Percentiles rank a stretch among this genome's conserved stretches.
Conservation (phyloP, 371 early-diverging fungal genomes). For the Catenaria anguillulae region DNA sequence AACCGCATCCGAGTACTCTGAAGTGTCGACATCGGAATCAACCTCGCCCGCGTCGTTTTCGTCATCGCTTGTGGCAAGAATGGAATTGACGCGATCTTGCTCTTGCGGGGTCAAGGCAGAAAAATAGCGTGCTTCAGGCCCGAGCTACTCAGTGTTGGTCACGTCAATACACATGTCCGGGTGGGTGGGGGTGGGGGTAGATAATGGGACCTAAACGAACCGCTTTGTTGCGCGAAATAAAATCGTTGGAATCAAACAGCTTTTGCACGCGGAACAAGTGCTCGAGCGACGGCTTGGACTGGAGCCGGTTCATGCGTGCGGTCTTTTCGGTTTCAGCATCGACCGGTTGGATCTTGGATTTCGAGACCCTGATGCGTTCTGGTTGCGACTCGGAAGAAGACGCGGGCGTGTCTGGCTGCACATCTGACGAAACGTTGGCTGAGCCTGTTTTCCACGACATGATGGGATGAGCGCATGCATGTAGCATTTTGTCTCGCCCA, state of each 20-base stretch:
- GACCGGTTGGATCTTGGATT: too few species aligned
- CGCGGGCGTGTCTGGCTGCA: too few species aligned
- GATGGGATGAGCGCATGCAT: too few species aligned
- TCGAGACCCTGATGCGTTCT: too few species aligned
- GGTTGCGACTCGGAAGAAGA: too few species aligned
- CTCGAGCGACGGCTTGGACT: neutral
- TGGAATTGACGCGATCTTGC: slow-evolving; percentile 19
- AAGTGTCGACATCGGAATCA: slow-evolving; percentile 8
- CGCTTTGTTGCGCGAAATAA: slow-evolving; percentile 27
- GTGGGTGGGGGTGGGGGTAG: neutral
- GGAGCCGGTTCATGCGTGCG: too few species aligned
- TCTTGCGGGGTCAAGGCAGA: slow-evolving; percentile 30
- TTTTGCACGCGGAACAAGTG: neutral
- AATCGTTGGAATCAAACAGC: slow-evolving; percentile 16
- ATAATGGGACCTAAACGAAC: slow-evolving; percentile 9
- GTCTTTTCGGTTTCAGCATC: too few species aligned
- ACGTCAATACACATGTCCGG: neutral
- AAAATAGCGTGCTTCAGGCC: slow-evolving; percentile 30
- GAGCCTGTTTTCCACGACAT: too few species aligned
- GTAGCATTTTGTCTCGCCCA: too few species aligned
- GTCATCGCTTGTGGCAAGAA: slow-evolving; percentile 9
- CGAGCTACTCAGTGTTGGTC: slow-evolving; percentile 12
- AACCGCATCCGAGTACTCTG: neutral
- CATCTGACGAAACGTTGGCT: too few species aligned
- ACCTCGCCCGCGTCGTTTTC: slow-evolving; percentile 1